Conservation (phyloP, 2,329 filamentous ascomycete genomes). For the Fusarium papillatum region DNA sequence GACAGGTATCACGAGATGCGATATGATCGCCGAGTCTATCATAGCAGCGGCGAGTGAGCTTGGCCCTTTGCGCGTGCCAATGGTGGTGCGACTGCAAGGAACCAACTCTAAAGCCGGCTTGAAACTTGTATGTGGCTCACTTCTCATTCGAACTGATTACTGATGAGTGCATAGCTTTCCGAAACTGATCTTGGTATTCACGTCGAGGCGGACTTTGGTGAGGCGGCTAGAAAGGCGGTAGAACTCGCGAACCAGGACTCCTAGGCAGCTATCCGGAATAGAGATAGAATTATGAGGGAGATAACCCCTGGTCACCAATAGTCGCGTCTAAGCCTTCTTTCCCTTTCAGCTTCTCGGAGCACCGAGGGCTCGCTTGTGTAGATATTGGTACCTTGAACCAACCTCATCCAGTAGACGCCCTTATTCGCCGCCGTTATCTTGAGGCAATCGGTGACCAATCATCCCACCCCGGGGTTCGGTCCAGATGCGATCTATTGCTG, state of each 20-base stretch:
- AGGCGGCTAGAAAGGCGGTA: constrained; percentile 50
- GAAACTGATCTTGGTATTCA: constrained; percentile 51
- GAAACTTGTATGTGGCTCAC: constrained; percentile 47
- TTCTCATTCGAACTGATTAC: not conserved
- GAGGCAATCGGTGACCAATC: too few species aligned
- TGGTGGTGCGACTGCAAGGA: constrained; percentile 62
- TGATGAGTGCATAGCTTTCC: constrained; percentile 44
- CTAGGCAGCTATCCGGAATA: not conserved
- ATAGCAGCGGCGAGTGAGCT: constrained; percentile 55
- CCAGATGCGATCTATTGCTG: too few species aligned
- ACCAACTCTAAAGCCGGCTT: constrained; percentile 59
- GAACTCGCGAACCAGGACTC: not conserved
- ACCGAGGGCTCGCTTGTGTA: too few species aligned
- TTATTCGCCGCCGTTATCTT: too few species aligned
- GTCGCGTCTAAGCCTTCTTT: too few species aligned
- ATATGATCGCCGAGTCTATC: constrained; percentile 66
- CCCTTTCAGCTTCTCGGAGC: too few species aligned
- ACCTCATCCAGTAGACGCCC: too few species aligned
- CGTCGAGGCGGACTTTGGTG: constrained; percentile 56
- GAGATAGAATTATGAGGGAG: not conserved
- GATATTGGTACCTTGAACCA: too few species aligned
- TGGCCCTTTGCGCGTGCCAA: constrained; percentile 54
- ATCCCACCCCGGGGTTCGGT: too few species aligned
- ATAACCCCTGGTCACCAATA: too few species aligned
- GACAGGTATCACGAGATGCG: constrained; percentile 61